Evolutionary conservation across 345 rosid genomes (phyloP), one percentile per base, ranked within the genome.

Genomic region (Gossypium mustelinum): DNA sequence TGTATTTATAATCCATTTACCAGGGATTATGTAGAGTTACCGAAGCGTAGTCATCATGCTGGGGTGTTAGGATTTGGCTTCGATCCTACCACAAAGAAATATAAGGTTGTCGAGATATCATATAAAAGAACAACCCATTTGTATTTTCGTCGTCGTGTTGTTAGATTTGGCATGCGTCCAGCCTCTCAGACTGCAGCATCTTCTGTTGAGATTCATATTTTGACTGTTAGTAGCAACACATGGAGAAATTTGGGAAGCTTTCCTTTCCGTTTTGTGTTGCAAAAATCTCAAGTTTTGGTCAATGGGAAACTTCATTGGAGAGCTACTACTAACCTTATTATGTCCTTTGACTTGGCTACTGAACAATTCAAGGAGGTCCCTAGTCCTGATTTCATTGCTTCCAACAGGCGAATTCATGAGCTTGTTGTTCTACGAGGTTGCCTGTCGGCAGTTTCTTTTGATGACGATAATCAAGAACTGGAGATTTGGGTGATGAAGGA

Each of bases 401-500:
- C 87, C 44, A 80, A 82, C 72, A 79, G 86, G 85, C 81, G 84
- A 2, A 86, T 86, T 73, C 85, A 83, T 71, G 90, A 90, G 25
- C 77, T 90, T 14, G 83, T 81, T 14, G 88, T 75, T 16, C 82
- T 91, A 2, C 77, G 79, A 69, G 91, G 89, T 8, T 87, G 90
- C 74, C 86, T 94, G 2, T 77, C 86, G 4, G 96, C 92, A 1
- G 83, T 85, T 1, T 92, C 84, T 41, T 85, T 22, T 22, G 0
- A 84, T 74, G 87, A 93, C 34, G 86, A 83, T 72, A 84, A 88
- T 59, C 84, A 88, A 72, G 83, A 85, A 79, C 34, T 92, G 80
- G 98, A 94, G 80, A 88, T 92, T 24, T 94, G 98, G 98, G 88
- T 85, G 0, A 92, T 93, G 98, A 89, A 85, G 82, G 84, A 73